Conservation (phyloP, 163 green algal genomes). For the Prototheca wickerhamii region DNA sequence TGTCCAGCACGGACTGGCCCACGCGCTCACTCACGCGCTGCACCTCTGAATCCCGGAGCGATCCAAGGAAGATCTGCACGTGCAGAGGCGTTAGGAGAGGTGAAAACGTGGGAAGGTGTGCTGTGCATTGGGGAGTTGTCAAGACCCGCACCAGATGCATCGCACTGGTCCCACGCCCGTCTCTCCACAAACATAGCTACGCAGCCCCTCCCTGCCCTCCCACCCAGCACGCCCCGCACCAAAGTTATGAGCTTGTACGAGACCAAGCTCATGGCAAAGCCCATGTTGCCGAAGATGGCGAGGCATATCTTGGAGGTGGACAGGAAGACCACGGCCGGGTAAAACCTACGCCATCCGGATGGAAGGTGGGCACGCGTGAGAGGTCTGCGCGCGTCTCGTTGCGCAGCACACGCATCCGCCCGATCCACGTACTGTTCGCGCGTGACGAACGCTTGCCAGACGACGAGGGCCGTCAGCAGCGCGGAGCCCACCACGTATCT, state of each 20-base stretch:
- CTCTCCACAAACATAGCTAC: no score
- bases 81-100: background rate
- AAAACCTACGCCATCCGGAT: constrained; percentile 60
- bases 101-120: constrained; percentile 2
- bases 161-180: no score
- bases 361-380: background rate
- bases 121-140: no score
- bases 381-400: background rate
- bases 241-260: constrained; percentile 62
- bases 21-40: constrained; percentile 79
- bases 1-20: constrained; percentile 84
- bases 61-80: constrained; percentile 81
- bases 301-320: constrained; percentile 83
- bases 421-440: constrained; percentile 66
- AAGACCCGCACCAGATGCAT: background rate
- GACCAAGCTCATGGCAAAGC: constrained; percentile 65
- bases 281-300: constrained; percentile 87
- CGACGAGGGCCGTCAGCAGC: constrained; percentile 40
- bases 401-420: background rate
- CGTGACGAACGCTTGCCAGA: constrained; percentile 86
- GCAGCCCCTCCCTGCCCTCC: background rate
- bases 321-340: constrained; percentile 81
- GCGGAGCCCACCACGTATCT: constrained; percentile 52
- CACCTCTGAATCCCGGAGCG: constrained; percentile 83
- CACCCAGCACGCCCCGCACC: constrained; percentile 20